Evolutionary conservation across 176 grass and related monocot species (phyloP), one percentile per base, ranked within the genome.

Genomic region (Melocanna baccifera): DNA sequence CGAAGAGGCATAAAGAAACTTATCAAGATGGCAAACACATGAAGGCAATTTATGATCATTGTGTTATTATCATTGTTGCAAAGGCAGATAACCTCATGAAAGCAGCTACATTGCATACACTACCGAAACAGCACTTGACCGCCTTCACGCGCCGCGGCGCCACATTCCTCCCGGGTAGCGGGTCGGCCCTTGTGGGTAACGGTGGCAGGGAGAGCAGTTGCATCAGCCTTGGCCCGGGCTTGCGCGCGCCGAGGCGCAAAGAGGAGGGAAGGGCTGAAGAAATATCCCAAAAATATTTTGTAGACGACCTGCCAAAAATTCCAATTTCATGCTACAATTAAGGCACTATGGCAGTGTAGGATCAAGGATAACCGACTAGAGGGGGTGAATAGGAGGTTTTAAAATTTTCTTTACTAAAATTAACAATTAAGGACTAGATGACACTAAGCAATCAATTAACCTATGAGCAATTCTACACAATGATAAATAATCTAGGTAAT

Each of bases 171-270:
- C 94, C 91, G 5, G 87, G 64, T 18, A 97, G 91, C 26, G 89
- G 85, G 9, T 90, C 62, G 19, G 75, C 22, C 34, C 76, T 81
- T 3, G 69, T 26, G 9, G 91, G 88, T 59, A 92, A 91, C 45
- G 94, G 89, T 28, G 91, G 94, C 56, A 92, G 91, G n/a, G 91
- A 90, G 36, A 97, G 87, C 57, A 97, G 85, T 85, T 94, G 94
- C 69, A 89, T 81, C 81, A 85, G 94, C 82, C 87, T 97, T 30
- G 91, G 91, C 36, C 91, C 91, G 47, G 80, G 56, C 82, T 92
- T 97, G 69, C 87, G 87, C 32, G 14, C 59, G 22, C 94, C 94
- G 26, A 97, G 87, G 14, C 78, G 73, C n/a, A n/a, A n/a, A n/a
- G n/a, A n/a, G n/a, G n/a, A n/a, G n/a, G n/a, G n/a, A n/a, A n/a